Conservation (phyloP, 176 grass and related monocot species). For the Aegilops speltoides region DNA sequence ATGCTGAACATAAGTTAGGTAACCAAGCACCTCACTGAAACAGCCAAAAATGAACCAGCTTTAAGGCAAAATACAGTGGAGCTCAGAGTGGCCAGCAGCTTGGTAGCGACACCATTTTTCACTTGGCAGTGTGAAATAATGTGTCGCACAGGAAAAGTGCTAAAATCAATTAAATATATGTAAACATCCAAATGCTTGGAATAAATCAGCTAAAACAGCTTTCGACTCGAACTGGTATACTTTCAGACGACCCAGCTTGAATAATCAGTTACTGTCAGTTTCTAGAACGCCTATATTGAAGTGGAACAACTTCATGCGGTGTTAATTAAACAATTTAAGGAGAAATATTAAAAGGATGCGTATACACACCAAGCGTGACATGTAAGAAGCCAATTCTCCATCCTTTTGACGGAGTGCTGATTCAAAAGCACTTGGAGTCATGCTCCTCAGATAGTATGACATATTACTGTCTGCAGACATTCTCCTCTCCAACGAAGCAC, state of each 20-base stretch:
- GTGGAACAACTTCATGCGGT: neutral
- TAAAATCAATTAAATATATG: neutral
- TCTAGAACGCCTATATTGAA: constrained; percentile 18
- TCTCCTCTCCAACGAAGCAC: constrained; percentile 75
- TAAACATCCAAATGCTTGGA: neutral
- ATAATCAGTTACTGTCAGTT: neutral
- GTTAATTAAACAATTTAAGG: constrained; percentile 1
- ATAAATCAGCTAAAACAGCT: neutral
- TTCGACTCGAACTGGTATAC: neutral
- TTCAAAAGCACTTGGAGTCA: constrained; percentile 99
- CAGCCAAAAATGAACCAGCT: neutral
- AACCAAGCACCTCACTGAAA: neutral
- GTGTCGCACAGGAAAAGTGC: neutral
- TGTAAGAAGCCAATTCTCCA: constrained; percentile 94
- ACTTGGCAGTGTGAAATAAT: neutral
- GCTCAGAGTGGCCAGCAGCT: neutral
- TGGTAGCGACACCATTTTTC: neutral
- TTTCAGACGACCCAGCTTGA: neutral
- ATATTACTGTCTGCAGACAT: constrained; percentile 79
- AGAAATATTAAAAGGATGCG: constrained; percentile 24
- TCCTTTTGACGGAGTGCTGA: constrained; percentile 94
- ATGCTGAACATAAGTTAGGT: neutral
- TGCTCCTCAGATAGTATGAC: constrained; percentile 94
- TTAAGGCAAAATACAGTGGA: neutral
- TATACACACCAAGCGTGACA: constrained; percentile 87